Evolutionary conservation across 2,329 filamentous ascomycete species (phyloP), one percentile per base, ranked within the genome.

Genomic region (Cordyceps fumosorosea): DNA sequence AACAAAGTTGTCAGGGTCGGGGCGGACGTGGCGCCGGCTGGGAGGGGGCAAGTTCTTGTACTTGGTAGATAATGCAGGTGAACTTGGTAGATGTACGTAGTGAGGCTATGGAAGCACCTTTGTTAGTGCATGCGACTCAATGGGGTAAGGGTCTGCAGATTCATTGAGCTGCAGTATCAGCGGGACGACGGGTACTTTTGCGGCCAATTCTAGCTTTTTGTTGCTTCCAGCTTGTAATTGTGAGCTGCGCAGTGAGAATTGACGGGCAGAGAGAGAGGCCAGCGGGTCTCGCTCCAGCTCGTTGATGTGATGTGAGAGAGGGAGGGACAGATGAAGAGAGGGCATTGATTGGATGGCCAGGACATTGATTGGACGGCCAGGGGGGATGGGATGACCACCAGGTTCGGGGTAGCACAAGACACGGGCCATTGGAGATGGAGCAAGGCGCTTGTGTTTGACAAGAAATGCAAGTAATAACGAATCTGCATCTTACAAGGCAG

Each of bases 1-100:
- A 51, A 51, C 45, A 37, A 37, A 37, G 34, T 37, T 37, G 34
- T 12, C 34, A n/a, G 34, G 47, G 47, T 52, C 56, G 18, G 47
- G 48, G 58, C 37, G 16, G 40, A 29, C 22, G 42, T 29, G 48
- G 60, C 37, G 44, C 29, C 52, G 53, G 60, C 60, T 45, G 60
- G 60, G 60, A 56, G 45, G 51, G 59, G 52, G 26, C 42, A 12
- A 48, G 42, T 56, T 62, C 53, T 56, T 62, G 60, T 62, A 62
- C 34, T 45, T 37, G 12, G 34, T 37, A 37, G 34, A 14, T 8
- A 37, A 37, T 1, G 12, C 8, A 37, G 6, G 29, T 29, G 29
- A n/a, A 32, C 29, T 32, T 32, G 29, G 29, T 8, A 32, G 4
- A 32, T 16, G 12, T 42, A 42, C 12, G 12, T 11, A 14, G 37